Conservation (phyloP, 2,329 filamentous ascomycete species). For the Alternaria consortialis region DNA sequence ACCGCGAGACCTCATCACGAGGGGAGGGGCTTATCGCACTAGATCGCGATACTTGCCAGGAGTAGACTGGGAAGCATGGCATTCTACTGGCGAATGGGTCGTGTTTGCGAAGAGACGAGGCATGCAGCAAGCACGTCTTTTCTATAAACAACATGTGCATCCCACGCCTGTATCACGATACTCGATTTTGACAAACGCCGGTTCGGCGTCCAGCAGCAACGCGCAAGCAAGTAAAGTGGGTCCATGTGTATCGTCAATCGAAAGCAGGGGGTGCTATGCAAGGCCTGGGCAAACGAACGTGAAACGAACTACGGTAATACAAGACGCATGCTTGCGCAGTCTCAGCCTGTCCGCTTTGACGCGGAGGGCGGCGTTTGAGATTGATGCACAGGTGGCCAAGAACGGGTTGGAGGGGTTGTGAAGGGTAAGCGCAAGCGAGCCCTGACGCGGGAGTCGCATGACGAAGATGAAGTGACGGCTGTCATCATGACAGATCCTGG, state of each 20-base stretch:
- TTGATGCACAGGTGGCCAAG: constrained; percentile 15
- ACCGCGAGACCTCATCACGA: constrained; percentile 9
- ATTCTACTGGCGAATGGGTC: not conserved
- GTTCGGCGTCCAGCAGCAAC: constrained; percentile 5
- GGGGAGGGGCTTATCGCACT: constrained; percentile 3
- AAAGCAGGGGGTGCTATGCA: constrained; percentile 2
- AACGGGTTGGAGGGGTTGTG: constrained; percentile 2
- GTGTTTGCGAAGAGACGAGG: not conserved
- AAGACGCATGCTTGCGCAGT: constrained; percentile 13
- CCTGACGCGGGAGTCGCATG: constrained; percentile 3
- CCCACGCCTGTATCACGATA: constrained; percentile 4
- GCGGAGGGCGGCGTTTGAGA: constrained; percentile 20
- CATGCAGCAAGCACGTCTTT: constrained; percentile 1
- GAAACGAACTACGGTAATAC: constrained; percentile 18
- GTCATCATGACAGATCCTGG: constrained; percentile 24
- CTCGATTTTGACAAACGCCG: constrained; percentile 1
- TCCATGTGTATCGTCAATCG: constrained; percentile 1
- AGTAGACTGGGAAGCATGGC: not conserved
- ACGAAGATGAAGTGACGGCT: constrained; percentile 14
- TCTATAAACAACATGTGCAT: not conserved
- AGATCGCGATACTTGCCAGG: constrained; percentile 1
- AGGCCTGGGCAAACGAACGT: constrained; percentile 12
- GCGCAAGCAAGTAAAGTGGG: constrained; percentile 6
- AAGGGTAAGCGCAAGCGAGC: constrained; percentile 5
- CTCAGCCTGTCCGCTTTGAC: constrained; percentile 9